Percentiles rank a stretch among this genome's conserved stretches.
Evolutionary conservation across 805 yeast species (phyloP).

Genomic region (Clavispora carvajalis): DNA sequence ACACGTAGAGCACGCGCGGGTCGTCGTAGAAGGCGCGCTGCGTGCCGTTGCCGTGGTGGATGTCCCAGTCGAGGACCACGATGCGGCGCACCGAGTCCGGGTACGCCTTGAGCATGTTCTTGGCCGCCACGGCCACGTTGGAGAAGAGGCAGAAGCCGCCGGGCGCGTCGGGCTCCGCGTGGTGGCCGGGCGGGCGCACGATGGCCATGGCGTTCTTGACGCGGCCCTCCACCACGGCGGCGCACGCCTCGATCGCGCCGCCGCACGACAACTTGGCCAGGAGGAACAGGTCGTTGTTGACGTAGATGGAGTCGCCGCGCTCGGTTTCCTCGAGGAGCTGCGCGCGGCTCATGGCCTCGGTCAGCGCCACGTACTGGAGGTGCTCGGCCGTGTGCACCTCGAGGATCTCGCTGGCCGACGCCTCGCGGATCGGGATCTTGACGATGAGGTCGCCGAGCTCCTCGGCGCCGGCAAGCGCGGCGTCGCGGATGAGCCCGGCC

Average conservation of each 20-base stretch:
- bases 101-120: slow-evolving; percentile 69
- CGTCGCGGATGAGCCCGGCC: slow-evolving; percentile 82
- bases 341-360: slow-evolving; percentile 73
- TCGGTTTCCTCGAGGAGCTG: slow-evolving; percentile 78
- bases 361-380: slow-evolving; percentile 65
- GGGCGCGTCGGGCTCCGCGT: slow-evolving; percentile 95
- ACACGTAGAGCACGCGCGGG: slow-evolving; percentile 84
- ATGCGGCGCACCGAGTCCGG: slow-evolving; percentile 86
- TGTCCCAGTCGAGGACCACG: slow-evolving; percentile 93
- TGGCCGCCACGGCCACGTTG: slow-evolving; percentile 96
- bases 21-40: slow-evolving; percentile 88
- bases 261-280: slow-evolving; percentile 94
- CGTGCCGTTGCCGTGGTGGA: slow-evolving; percentile 98
- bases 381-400: slow-evolving; percentile 83
- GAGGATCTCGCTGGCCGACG: slow-evolving; percentile 77
- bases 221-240: slow-evolving; percentile 86
- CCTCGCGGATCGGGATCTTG: slow-evolving; percentile 88
- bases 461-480: slow-evolving; percentile 63
- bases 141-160: slow-evolving; percentile 96
- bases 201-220: slow-evolving; percentile 92
- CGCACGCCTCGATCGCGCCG: slow-evolving; percentile 94
- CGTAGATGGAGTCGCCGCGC: slow-evolving; percentile 89
- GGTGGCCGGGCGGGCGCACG: slow-evolving; percentile 99
- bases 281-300: slow-evolving; percentile 80
- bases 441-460: slow-evolving; percentile 83